Conservation (phyloP, 345 rosid species). For the Arabidopsis suecica region DNA sequence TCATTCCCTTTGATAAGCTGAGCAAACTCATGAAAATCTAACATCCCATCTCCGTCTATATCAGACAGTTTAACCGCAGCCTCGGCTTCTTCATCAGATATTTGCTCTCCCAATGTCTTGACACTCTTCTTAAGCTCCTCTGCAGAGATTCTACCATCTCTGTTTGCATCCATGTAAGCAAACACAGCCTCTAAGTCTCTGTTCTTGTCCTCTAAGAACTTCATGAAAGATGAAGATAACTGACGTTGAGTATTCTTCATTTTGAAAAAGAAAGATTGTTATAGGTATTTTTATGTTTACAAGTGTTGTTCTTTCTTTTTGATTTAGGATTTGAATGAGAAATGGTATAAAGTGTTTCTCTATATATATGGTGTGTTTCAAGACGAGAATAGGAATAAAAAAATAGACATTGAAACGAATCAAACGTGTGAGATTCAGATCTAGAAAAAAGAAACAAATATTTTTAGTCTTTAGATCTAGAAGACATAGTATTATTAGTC, state of each 20-base stretch:
- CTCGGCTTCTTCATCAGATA: constrained; percentile 61
- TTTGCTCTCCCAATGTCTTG: constrained; percentile 51
- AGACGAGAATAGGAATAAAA: not conserved
- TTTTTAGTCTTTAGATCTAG: constrained; percentile 31
- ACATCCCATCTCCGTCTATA: constrained; percentile 63
- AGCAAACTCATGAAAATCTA: constrained; percentile 65
- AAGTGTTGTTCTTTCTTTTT: constrained; percentile 1
- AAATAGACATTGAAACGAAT: constrained; percentile 11
- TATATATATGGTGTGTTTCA: constrained; percentile 21
- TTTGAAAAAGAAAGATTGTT: not conserved
- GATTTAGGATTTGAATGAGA: constrained; percentile 26
- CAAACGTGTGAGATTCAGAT: constrained; percentile 40
- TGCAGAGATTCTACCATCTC: constrained; percentile 66
- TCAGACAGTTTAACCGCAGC: constrained; percentile 57
- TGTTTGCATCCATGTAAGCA: constrained; percentile 61
- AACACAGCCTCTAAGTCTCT: constrained; percentile 51
- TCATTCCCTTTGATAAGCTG: constrained; percentile 51
- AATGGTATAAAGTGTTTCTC: constrained; percentile 13
- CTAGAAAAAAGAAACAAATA: constrained; percentile 23
- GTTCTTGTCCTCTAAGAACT: constrained; percentile 28
- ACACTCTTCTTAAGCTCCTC: constrained; percentile 60
- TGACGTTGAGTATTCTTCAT: constrained; percentile 44
- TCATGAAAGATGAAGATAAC: constrained; percentile 44
- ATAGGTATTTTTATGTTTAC: not conserved
- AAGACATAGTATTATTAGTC: constrained; percentile 20